phyloP scores from a whole-genome alignment of 768 basidiomycete species.

The Tulasnella sp. region DNA sequence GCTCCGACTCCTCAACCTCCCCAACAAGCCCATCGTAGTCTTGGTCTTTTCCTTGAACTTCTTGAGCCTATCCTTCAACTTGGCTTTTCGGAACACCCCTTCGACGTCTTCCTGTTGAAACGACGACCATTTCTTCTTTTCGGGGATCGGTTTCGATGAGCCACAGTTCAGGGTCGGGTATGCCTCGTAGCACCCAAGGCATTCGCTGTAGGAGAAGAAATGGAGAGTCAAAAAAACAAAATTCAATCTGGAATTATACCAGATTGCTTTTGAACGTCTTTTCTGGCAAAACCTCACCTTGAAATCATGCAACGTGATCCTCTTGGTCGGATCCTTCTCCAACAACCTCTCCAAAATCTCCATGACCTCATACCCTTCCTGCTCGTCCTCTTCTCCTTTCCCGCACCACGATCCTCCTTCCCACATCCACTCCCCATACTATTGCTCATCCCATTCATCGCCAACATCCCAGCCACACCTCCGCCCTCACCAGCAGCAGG shows the following conservation, averaged over 20 bases:
- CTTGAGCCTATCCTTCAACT: conserved; percentile 30
- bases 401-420: background rate
- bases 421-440: background rate
- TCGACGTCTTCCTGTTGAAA: conserved; percentile 72
- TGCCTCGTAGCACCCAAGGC: conserved; percentile 61
- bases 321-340: conserved; percentile 64
- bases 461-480: background rate
- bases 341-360: conserved; percentile 64
- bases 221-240: no score
- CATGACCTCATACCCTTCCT: conserved; percentile 57
- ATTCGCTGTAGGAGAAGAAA: no score
- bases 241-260: conserved; percentile 27
- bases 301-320: conserved; percentile 72
- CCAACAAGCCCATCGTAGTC: conserved; percentile 20
- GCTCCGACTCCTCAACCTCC: conserved; percentile 14
- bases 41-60: conserved; percentile 30
- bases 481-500: conserved; percentile 1
- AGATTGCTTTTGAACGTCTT: conserved; percentile 21
- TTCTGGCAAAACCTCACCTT: conserved; percentile 52
- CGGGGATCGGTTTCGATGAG: conserved; percentile 51
- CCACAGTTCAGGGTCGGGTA: conserved; percentile 63
- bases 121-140: conserved; percentile 43
- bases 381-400: conserved; percentile 36
- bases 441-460: background rate
- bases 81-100: conserved; percentile 34